Evolutionary conservation across 164 flowering plant genomes (phyloP), one percentile per base, ranked within the genome.

Genomic region (Buxus sempervirens): DNA sequence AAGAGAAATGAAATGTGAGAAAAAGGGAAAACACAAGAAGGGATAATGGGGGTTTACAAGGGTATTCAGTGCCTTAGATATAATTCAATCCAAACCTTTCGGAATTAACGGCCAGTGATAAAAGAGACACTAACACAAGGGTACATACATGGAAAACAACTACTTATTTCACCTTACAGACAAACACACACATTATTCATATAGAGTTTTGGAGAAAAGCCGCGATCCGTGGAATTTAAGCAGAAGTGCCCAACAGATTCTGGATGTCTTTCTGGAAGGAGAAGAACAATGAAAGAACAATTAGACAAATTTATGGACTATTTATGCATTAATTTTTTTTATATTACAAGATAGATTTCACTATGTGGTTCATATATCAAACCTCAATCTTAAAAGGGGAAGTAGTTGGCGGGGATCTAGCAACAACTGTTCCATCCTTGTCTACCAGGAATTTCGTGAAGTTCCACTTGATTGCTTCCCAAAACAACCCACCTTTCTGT

Each of bases 381-480:
- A 91, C 97, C 97, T 94, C 97, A 41, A 94, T 82, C 69, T 84
- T 76, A 60, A 85, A 83, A 42, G 98, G 97, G 25, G 95, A 76
- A 12, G 96, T 91, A 27, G 76, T 81, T 8, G 97, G 96, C 36
- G 89, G 86, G 71, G 83, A 94, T 86, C 98, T 75, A 64, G 80
- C 81, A 20, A 90, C 87, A 63, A 90, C 90, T 24, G 86, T 90
- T 48, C 98, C 97, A 58, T 90, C 80, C 80, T 84, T 94, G 81
- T 88, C 74, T 21, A 91, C 93, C 77, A 94, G 73, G 74, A 94
- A 94, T 79, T 94, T 94, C 0, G 98, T 88, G 77, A 90, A 94
- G 79, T 94, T 94, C 98, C 97, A 94, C 64, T 94, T 94, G 82
- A 94, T 89, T 51, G 78, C 84, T 79, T 90, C 83, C 23, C 81